Conservation (phyloP, 345 rosid species). For the Salix suchowensis region DNA sequence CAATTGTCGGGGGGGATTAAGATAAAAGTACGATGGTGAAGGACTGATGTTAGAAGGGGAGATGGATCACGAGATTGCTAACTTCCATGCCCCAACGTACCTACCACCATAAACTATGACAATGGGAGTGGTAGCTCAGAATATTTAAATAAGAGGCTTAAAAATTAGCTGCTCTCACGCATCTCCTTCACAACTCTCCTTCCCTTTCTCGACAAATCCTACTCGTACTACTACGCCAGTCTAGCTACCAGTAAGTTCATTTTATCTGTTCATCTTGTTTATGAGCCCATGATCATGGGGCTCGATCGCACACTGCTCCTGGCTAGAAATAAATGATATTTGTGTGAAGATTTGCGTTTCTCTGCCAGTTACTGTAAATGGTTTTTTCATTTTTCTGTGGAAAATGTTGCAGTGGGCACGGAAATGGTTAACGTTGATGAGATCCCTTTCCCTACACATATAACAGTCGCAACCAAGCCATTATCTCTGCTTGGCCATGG, state of each 20-base stretch:
- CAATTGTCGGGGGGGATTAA: not conserved
- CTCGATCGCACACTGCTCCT: no score
- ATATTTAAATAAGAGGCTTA: not conserved
- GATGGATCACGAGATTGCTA: slow-evolving; percentile 25
- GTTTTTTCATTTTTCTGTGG: not conserved
- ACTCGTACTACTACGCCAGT: no score
- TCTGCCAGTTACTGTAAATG: no score
- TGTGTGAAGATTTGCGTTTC: no score
- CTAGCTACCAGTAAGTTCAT: no score
- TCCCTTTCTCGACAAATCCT: not conserved
- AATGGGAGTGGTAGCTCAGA: slow-evolving; percentile 4
- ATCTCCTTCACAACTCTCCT: not conserved
- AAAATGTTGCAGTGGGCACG: slow-evolving; percentile 51
- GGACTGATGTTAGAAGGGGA: slow-evolving; percentile 5
- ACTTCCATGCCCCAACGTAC: slow-evolving; percentile 17
- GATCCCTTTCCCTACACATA: slow-evolving; percentile 60
- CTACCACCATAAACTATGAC: slow-evolving; percentile 11
- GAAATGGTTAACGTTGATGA: slow-evolving; percentile 69
- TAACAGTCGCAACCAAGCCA: slow-evolving; percentile 47
- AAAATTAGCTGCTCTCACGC: not conserved
- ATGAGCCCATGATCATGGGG: no score
- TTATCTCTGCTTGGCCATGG: slow-evolving; percentile 71
- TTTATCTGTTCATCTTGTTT: no score
- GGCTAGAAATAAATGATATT: no score
- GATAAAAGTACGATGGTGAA: no score